Evolutionary conservation across 306 rosid species (phyloP).

Genomic region (Elaeagnus macrophylla): DNA sequence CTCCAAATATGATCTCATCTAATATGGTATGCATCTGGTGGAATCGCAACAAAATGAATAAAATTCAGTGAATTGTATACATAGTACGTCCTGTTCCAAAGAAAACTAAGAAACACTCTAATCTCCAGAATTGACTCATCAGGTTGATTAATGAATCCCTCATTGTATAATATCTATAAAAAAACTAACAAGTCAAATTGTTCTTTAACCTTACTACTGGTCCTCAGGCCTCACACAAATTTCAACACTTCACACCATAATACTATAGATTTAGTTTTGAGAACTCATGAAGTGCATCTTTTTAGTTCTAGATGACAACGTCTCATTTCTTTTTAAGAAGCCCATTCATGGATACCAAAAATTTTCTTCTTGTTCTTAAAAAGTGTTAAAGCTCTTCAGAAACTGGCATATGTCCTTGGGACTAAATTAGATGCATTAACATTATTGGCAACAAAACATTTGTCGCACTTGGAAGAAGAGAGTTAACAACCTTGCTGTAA

Average conservation of each 20-base stretch:
- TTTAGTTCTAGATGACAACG: no score
- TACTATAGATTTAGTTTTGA: no score
- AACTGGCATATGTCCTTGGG: background rate
- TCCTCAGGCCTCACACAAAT: background rate
- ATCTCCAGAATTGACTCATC: background rate
- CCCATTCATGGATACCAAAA: no score
- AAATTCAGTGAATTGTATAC: background rate
- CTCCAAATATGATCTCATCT: constrained; percentile 85
- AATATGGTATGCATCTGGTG: constrained; percentile 68
- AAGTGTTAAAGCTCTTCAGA: no score
- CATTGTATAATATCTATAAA: background rate
- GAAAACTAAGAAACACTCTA: background rate
- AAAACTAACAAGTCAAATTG: background rate
- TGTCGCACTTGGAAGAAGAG: background rate
- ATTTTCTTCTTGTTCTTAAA: no score
- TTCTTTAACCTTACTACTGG: background rate
- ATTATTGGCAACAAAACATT: constrained; percentile 10
- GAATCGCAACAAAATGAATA: constrained; percentile 13
- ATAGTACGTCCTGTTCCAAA: background rate
- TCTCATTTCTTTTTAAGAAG: no score
- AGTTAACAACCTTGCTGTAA: constrained; percentile 69
- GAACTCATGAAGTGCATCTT: no score
- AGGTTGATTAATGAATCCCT: background rate
- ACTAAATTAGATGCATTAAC: constrained; percentile 2
- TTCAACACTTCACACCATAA: background rate